Base-by-base conservation (phyloP, 768 basidiomycete species). In the Galerina sulciceps region DNA sequence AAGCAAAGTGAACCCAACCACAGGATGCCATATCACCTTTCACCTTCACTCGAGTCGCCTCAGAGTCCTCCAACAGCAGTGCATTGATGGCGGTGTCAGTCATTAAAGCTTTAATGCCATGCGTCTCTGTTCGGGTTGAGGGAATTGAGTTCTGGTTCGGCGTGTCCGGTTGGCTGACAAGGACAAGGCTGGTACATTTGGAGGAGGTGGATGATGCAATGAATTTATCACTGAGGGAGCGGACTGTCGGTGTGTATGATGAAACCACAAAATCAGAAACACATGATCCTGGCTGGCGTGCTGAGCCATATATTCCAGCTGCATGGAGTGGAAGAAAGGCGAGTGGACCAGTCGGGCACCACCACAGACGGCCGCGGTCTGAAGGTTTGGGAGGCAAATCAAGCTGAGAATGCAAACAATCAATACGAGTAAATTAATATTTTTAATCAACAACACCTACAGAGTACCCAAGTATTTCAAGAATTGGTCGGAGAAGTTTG, bases 1-100 rank as follows among this genome's bases (percentile, higher is more conserved):
- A 78, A 2, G 79, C 73, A 15, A 81, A 59, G 56, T 81, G 79
- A 41, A 71, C 65, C 43, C 58, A 66, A 44, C 36, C 47, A 41
- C 35, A 35, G 8, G 55, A 17, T 6, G 36, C 37, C 48, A 66
- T 55, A 1, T 44, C 23, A 9, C 23, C 45, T 18, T 56, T 53
- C 4, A 61, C 65, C 17, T 42, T 36, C 6, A 57, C 54, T 17
- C 20, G 34, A 11, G 59, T 61, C 1, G 65, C 64, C 35, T 51
- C 34, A 18, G 52, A 18, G 40, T 53, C 53, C 36, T 57, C 52
- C 13, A 64, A 15, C 35, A 53, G 11, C 11, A 55, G 23, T 38
- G 23, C 17, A 11, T 62, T 20, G n/a, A 55, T 49, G 20, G 17
- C 38, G 17, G 4, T 9, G 0, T 23, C 18, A n/a, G 22, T 2